phyloP scores from a whole-genome alignment of 2,329 filamentous ascomycete genomes.

The Pestalotiopsis sp. region DNA sequence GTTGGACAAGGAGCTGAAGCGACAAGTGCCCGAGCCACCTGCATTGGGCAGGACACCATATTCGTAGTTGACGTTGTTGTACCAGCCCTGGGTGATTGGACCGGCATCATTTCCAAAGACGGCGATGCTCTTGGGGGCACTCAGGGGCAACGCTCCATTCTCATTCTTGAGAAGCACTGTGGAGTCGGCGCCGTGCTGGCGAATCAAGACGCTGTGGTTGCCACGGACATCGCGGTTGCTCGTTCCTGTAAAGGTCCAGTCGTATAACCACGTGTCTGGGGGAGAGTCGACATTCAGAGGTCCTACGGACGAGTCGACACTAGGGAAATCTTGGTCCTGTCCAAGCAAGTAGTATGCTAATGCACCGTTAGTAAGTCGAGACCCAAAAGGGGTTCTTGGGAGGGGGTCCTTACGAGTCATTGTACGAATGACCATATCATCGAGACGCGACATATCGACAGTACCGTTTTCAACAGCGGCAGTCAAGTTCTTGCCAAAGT shows the following conservation, averaged over 20 bases:
- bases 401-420: conserved; percentile 39
- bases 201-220: conserved; percentile 54
- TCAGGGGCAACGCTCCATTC: conserved; percentile 61
- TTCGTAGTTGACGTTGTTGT: conserved; percentile 67
- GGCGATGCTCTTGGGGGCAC: conserved; percentile 58
- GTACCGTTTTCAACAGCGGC: conserved; percentile 17
- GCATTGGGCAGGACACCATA: conserved; percentile 59
- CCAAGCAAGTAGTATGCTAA: conserved; percentile 49
- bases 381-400: not conserved
- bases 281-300: conserved; percentile 54
- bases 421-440: conserved; percentile 56
- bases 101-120: conserved; percentile 63
- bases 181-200: conserved; percentile 42
- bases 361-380: not conserved
- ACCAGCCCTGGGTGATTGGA: conserved; percentile 67
- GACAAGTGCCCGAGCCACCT: conserved; percentile 60
- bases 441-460: conserved; percentile 37
- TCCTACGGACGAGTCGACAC: conserved; percentile 46
- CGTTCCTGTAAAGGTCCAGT: conserved; percentile 51
- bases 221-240: conserved; percentile 54
- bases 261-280: conserved; percentile 44
- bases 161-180: conserved; percentile 70
- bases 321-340: conserved; percentile 50
- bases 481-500: conserved; percentile 48
- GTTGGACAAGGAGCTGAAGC: conserved; percentile 56